phyloP scores from a whole-genome alignment of 768 basidiomycete species.

The Russula earlei region DNA sequence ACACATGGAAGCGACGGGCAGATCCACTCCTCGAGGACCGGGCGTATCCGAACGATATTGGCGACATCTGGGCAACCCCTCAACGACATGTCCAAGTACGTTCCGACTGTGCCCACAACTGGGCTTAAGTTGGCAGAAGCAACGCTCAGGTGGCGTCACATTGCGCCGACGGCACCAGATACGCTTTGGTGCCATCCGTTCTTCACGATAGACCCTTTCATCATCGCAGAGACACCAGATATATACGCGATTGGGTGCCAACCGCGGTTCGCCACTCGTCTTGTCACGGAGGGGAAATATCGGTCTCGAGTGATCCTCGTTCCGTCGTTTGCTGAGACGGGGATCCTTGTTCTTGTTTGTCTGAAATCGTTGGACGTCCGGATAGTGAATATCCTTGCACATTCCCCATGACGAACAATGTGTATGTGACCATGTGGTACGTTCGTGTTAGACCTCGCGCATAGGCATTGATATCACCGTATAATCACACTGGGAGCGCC shows the following conservation, averaged over 20 bases:
- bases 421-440: no score
- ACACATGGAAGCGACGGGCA: slow-evolving; percentile 29
- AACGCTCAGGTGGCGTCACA: slow-evolving; percentile 87
- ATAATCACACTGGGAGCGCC: no score
- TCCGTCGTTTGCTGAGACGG: slow-evolving; percentile 18
- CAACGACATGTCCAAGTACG: slow-evolving; percentile 93
- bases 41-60: slow-evolving; percentile 47
- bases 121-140: slow-evolving; percentile 64
- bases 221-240: slow-evolving; percentile 77
- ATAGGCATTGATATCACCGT: no score
- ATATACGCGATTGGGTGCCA: slow-evolving; percentile 92
- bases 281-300: slow-evolving; percentile 39
- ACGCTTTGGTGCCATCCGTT: slow-evolving; percentile 98
- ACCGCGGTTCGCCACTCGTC: slow-evolving; percentile 64
- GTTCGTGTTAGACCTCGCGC: not conserved
- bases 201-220: slow-evolving; percentile 78
- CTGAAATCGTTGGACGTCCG: slow-evolving; percentile 15
- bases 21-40: not conserved
- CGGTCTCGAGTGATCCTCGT: slow-evolving; percentile 18
- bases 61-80: slow-evolving; percentile 89
- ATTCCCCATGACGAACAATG: not conserved
- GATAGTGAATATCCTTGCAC: slow-evolving; percentile 10
- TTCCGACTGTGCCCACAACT: slow-evolving; percentile 61
- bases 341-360: slow-evolving; percentile 19
- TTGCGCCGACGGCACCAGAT: slow-evolving; percentile 98